phyloP scores from a whole-genome alignment of 1,284 basidiomycete species.

The Trichosporon coremiiforme region DNA sequence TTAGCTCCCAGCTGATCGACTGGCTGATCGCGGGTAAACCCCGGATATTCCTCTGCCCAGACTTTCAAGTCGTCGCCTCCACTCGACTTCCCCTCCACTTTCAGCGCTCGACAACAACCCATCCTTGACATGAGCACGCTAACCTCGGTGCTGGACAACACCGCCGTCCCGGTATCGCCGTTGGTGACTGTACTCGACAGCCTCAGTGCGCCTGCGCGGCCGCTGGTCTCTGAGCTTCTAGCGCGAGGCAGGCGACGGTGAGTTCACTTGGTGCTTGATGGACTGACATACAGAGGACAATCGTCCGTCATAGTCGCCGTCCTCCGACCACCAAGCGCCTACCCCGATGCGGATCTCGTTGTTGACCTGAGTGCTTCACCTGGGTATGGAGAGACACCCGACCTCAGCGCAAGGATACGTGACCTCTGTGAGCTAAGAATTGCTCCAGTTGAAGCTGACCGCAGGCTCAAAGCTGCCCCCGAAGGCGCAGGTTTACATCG shows the following conservation, averaged over 20 bases:
- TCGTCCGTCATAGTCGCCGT: slow-evolving; percentile 32
- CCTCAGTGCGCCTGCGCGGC: slow-evolving; percentile 22
- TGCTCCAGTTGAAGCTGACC: slow-evolving; percentile 16
- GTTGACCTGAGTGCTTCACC: slow-evolving; percentile 10
- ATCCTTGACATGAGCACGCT: slow-evolving; percentile 30
- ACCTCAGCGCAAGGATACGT: slow-evolving; percentile 27
- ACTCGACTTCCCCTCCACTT: slow-evolving; percentile 9
- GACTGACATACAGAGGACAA: slow-evolving; percentile 25
- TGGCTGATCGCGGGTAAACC: not conserved
- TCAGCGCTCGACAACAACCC: not conserved
- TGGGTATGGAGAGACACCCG: slow-evolving; percentile 21
- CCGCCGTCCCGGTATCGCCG: slow-evolving; percentile 37
- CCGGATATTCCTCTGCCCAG: not conserved
- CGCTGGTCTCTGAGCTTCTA: slow-evolving; percentile 23
- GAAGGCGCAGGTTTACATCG: slow-evolving; percentile 47
- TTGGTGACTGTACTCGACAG: slow-evolving; percentile 39
- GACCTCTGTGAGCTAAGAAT: slow-evolving; percentile 33
- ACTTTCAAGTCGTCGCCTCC: not conserved
- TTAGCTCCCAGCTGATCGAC: no score
- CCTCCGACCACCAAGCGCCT: slow-evolving; percentile 32
- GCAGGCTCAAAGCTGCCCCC: slow-evolving; percentile 30
- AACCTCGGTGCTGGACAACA: slow-evolving; percentile 40
- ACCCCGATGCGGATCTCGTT: not conserved
- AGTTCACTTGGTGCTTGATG: no score
- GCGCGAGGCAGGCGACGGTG: slow-evolving; percentile 20